Conservation (phyloP, 805 yeast species). For the Hermanozyma aechmeae region DNA sequence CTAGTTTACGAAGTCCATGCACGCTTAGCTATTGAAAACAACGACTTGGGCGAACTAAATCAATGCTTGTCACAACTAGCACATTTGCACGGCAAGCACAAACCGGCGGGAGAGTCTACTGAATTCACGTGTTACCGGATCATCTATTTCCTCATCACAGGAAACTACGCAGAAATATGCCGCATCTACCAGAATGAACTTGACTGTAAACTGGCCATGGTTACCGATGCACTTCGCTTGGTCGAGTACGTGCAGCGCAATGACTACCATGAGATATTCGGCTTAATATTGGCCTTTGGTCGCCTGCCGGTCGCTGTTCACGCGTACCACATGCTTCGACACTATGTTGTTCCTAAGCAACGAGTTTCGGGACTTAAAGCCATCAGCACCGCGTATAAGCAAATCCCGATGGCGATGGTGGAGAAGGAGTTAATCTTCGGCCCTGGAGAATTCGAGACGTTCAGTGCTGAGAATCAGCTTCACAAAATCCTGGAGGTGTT, state of each 20-base stretch:
- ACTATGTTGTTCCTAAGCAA: constrained; percentile 48
- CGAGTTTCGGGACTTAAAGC: constrained; percentile 47
- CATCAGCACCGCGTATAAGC: constrained; percentile 49
- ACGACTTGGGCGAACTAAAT: constrained; percentile 89
- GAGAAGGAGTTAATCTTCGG: constrained; percentile 39
- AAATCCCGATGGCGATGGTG: constrained; percentile 21
- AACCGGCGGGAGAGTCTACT: constrained; percentile 11
- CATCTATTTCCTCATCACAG: constrained; percentile 67
- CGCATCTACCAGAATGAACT: constrained; percentile 19
- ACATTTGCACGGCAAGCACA: constrained; percentile 41
- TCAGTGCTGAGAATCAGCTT: too few species aligned
- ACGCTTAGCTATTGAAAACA: constrained; percentile 71
- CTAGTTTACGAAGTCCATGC: constrained; percentile 81
- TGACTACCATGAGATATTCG: too few species aligned
- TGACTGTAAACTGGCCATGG: constrained; percentile 2
- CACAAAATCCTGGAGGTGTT: too few species aligned
- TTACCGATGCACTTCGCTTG: too few species aligned
- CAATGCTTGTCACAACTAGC: constrained; percentile 84
- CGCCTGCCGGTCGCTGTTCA: too few species aligned
- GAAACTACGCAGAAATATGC: constrained; percentile 48
- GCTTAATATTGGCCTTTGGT: too few species aligned
- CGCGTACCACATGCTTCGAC: constrained; percentile 14
- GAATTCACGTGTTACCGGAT: constrained; percentile 72
- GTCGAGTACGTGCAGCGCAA: too few species aligned
- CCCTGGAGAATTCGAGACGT: too few species aligned